These are phyloP conservation scores for Aspergillus pseudonomiae DNA, from an alignment of 2,329 filamentous ascomycete genomes.

Conservation along the genomic window DNA sequence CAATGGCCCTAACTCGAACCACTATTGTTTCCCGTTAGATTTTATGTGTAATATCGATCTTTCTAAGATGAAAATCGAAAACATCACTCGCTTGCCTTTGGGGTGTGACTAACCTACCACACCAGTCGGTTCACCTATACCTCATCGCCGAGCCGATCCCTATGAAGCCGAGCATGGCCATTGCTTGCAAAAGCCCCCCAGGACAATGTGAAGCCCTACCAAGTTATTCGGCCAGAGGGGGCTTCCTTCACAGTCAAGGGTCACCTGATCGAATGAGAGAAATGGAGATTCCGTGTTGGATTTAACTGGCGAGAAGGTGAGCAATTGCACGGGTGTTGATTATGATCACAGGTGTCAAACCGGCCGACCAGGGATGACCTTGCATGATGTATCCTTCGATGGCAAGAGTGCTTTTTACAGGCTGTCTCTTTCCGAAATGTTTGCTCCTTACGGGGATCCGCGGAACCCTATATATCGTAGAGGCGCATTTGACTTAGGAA, in stretches of 20 bases:
- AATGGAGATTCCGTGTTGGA: constrained; percentile 47
- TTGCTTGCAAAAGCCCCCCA: constrained; percentile 28
- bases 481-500: too few relatives aligned
- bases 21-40: too few relatives aligned
- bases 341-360: too few relatives aligned
- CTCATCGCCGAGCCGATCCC: neutral
- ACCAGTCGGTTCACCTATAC: neutral
- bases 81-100: too few relatives aligned
- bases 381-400: constrained; percentile 47
- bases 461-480: too few relatives aligned
- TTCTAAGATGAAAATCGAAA: too few relatives aligned
- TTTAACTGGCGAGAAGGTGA: constrained; percentile 49
- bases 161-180: constrained; percentile 38
- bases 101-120: too few relatives aligned
- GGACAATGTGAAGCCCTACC: constrained; percentile 39
- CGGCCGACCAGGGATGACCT: constrained; percentile 29
- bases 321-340: neutral
- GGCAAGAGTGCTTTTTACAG: constrained; percentile 45
- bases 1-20: too few relatives aligned
- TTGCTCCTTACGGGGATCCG: too few relatives aligned
- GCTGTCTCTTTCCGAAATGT: constrained; percentile 48
- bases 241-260: constrained; percentile 29
- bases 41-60: too few relatives aligned
- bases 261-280: constrained; percentile 43
- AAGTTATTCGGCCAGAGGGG: constrained; percentile 41